Percentiles rank a stretch among this genome's conserved stretches.
Conservation (phyloP, 148 eudicot genomes). For the Agrostemma githago region DNA sequence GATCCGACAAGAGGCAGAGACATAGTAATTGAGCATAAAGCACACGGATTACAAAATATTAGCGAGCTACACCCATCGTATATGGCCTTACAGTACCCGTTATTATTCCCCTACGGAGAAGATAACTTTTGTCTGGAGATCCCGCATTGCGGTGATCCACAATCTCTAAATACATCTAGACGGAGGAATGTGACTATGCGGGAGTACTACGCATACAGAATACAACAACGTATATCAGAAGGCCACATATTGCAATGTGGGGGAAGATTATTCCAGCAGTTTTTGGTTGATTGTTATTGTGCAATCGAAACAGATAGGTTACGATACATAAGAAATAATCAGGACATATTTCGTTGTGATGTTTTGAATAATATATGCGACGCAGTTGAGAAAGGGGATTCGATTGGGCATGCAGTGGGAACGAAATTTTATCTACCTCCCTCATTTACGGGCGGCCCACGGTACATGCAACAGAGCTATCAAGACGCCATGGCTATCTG, state of each 20-base stretch:
- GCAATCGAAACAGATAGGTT: not conserved
- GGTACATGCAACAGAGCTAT: slow-evolving; percentile 27
- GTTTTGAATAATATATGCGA: not conserved
- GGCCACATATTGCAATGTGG: not conserved
- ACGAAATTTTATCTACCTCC: slow-evolving; percentile 13
- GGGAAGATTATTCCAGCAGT: not conserved
- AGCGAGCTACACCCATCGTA: slow-evolving; percentile 13
- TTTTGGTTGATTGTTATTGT: not conserved
- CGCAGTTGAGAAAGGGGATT: not conserved
- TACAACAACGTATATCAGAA: not conserved
- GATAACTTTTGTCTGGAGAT: not conserved
- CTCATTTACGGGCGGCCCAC: slow-evolving; percentile 9
- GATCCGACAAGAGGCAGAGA: slow-evolving; percentile 4
- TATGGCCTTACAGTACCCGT: slow-evolving; percentile 25
- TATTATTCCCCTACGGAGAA: not conserved
- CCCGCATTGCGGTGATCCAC: no score
- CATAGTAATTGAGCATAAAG: slow-evolving; percentile 13
- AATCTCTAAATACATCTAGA: no score
- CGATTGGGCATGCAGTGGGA: slow-evolving; percentile 16
- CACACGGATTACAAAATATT: not conserved
- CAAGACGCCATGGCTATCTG: slow-evolving; percentile 27
- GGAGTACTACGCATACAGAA: not conserved
- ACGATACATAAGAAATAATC: not conserved
- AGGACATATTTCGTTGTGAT: not conserved
- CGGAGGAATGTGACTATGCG: no score